Conservation (phyloP, 768 basidiomycete species). For the Calvatia gigantea region DNA sequence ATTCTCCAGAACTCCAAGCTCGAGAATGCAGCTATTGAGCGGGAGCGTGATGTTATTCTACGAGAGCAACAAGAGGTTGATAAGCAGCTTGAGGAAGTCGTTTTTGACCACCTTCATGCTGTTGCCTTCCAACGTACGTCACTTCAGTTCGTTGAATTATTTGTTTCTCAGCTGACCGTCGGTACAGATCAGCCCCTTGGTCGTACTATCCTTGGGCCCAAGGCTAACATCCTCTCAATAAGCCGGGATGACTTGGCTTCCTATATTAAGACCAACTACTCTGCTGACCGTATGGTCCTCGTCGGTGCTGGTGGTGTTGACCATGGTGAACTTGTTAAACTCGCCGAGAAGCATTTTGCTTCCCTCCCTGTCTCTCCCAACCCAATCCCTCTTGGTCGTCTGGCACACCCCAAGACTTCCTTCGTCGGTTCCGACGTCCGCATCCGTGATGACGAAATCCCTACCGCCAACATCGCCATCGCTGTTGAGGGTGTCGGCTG, state of each 20-base stretch:
- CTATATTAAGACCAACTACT: conserved; percentile 98
- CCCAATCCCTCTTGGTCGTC: conserved; percentile 85
- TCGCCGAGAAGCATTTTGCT: conserved; percentile 93
- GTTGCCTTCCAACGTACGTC: conserved; percentile 91
- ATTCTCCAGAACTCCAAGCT: conserved; percentile 97
- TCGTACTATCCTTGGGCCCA: conserved; percentile 95
- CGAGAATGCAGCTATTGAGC: conserved; percentile 81
- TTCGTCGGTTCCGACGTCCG: conserved; percentile 97
- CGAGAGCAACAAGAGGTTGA: conserved; percentile 99
- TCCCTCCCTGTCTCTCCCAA: conserved; percentile 81
- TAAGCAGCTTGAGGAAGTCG: conserved; percentile 97
- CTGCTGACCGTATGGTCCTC: conserved; percentile 97
- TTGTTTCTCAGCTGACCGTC: conserved; percentile 10
- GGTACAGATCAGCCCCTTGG: conserved; percentile 85
- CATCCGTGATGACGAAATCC: conserved; percentile 86
- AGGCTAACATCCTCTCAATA: conserved; percentile 94
- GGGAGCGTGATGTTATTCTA: conserved; percentile 94
- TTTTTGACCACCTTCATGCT: conserved; percentile 96
- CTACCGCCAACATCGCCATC: conserved; percentile 91
- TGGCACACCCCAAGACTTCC: conserved; percentile 68
- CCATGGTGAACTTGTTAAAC: conserved; percentile 87
- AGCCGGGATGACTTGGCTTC: conserved; percentile 80
- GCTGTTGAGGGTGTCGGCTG: conserved; percentile 98
- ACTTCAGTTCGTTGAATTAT: not conserved
- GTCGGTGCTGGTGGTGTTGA: conserved; percentile 96